Conservation (phyloP, 305 asterid genomes). For the Andrographis paniculata region DNA sequence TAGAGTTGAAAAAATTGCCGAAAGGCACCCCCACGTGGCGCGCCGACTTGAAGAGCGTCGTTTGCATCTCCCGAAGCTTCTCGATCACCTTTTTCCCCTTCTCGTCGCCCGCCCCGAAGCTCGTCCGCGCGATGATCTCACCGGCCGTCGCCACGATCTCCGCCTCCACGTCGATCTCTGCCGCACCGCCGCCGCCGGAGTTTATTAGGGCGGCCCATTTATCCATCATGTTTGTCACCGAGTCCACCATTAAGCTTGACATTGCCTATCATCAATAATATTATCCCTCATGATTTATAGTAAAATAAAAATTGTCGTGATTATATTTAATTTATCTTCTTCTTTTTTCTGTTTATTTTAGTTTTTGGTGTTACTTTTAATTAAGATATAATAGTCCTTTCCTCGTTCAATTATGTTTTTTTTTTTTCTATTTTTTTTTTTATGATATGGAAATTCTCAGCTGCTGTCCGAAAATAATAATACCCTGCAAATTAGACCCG, state of each 20-base stretch:
- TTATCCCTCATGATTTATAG: too few relatives aligned
- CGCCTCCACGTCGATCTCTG: slow-evolving; percentile 60
- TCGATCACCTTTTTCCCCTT: slow-evolving; percentile 47
- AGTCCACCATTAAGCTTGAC: slow-evolving; percentile 65
- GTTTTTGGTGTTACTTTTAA: too few relatives aligned
- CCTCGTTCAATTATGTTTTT: too few relatives aligned
- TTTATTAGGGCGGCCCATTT: slow-evolving; percentile 40
- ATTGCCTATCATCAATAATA: slow-evolving; percentile 39
- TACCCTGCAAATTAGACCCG: too few relatives aligned
- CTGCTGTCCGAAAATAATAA: too few relatives aligned
- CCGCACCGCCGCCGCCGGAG: slow-evolving; percentile 44
- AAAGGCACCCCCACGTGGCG: slow-evolving; percentile 83
- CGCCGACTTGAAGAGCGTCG: slow-evolving; percentile 54
- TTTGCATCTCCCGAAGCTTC: slow-evolving; percentile 58
- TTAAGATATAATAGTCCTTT: too few relatives aligned
- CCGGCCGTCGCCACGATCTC: slow-evolving; percentile 69
- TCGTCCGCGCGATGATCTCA: slow-evolving; percentile 69
- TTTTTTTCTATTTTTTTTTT: too few relatives aligned
- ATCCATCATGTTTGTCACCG: slow-evolving; percentile 49
- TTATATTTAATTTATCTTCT: too few relatives aligned
- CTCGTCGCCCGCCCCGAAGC: slow-evolving; percentile 56
- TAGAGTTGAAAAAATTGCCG: slow-evolving; percentile 45
- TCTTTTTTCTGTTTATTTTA: too few relatives aligned
- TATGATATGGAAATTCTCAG: too few relatives aligned
- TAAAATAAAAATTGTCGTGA: too few relatives aligned